These are phyloP conservation scores for Solanum virginianum DNA, from an alignment of 257 asterid genomes.

Conservation along the genomic window DNA sequence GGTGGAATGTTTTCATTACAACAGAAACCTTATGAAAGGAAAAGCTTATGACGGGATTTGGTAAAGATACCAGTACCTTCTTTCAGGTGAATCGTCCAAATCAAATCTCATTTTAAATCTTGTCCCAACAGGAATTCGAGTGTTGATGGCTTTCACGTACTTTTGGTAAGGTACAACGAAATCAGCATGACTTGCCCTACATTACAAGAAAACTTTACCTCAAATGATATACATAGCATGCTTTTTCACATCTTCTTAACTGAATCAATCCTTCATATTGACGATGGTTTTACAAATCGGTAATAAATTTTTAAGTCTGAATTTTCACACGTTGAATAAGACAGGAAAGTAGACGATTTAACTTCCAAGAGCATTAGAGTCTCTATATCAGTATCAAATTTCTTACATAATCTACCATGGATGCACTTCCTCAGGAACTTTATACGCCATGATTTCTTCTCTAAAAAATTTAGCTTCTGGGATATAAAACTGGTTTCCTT, in stretches of 20 bases:
- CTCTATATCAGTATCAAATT: background rate
- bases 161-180: slow-evolving; percentile 67
- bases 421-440: background rate
- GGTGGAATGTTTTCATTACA: background rate
- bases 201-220: background rate
- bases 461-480: background rate
- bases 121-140: slow-evolving; percentile 58
- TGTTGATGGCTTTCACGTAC: slow-evolving; percentile 43
- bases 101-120: slow-evolving; percentile 79
- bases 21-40: background rate
- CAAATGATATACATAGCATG: background rate
- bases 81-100: slow-evolving; percentile 89
- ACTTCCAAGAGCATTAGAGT: background rate
- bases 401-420: background rate
- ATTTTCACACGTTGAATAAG: background rate
- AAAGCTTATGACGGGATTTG: background rate
- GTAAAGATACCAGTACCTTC: slow-evolving; percentile 39
- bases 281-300: background rate
- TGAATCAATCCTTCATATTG: background rate
- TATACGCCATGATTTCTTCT: background rate
- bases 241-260: background rate
- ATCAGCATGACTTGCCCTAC: slow-evolving; percentile 76
- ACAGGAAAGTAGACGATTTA: background rate
- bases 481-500: background rate
- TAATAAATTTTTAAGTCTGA: background rate